Base-by-base conservation (phyloP, 2,329 filamentous ascomycete genomes). In the Neospermospora avenae region DNA sequence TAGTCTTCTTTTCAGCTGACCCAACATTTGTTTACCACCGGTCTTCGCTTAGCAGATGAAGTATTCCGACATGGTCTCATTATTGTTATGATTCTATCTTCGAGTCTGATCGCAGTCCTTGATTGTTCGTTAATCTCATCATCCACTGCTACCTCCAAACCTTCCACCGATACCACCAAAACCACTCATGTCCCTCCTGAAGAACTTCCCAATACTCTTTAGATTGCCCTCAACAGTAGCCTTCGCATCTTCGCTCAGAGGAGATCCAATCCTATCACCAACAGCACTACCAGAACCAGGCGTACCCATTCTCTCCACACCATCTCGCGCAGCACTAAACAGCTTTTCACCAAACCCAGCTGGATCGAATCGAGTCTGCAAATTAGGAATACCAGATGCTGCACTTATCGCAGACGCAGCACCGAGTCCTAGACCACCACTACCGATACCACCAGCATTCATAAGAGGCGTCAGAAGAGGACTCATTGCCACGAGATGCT, bases 131-230 rank as follows among this genome's bases (percentile, higher is more conserved):
- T 22, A 25, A 46, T 41, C 22, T 28, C 53, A 45, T 53, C 56
- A 45, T 11, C 67, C 62, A 48, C 66, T 69, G 45, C 57, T 67
- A 5, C 63, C 65, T 3, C 69, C 71, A 65, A 72, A 72, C 52
- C 70, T 86, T 49, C 89, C 89, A 73, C 93, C 93, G 65, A 89
- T 78, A 11, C 84, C 84, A 2, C 89, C 88, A 65, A 93, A 82
- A 2, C 87, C 85, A 31, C 90, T 89, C 64, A 93, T 87, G 77
- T 97, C 93, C 64, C 93, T 81, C 64, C 89, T 86, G 78, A 98
- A 98, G 77, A 98, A 97, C 76, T 96, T 97, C 24, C 93, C 93
- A 76, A 99, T 90, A 73, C 91, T 96, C 77, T 91, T 93, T 75
- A 98, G 74, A 75, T 97, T 97, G 75, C 96, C 93, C 72, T 97